These are phyloP conservation scores for Luffa aegyptiaca DNA, from an alignment of 306 rosid species.

Conservation along the genomic window DNA sequence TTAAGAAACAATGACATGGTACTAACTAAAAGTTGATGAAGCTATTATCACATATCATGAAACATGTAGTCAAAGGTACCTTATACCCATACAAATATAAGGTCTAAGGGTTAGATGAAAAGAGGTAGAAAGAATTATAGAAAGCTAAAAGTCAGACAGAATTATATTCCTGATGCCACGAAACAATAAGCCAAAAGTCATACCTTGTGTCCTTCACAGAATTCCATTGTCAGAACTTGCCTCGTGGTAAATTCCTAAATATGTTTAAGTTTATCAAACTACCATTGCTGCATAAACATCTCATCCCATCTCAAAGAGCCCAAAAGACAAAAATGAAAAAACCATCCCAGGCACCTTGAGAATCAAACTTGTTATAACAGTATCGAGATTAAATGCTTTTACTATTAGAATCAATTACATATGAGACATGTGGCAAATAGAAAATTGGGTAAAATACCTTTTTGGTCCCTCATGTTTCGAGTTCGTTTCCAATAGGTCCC, in stretches of 20 bases:
- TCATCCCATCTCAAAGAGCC: background rate
- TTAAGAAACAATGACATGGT: background rate
- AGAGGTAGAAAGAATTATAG: background rate
- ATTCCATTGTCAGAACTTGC: slow-evolving; percentile 76
- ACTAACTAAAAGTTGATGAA: background rate
- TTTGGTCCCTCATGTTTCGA: too few species aligned
- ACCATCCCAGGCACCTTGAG: background rate
- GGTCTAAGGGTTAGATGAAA: background rate
- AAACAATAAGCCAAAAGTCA: background rate
- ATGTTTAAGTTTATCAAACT: slow-evolving; percentile 16
- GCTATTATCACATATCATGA: background rate
- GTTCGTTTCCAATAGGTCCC: too few species aligned
- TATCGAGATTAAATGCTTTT: background rate
- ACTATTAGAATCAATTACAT: background rate
- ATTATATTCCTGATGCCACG: background rate
- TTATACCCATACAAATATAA: background rate
- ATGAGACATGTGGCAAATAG: background rate
- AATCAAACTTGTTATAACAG: background rate
- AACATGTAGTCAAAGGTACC: background rate
- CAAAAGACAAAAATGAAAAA: background rate
- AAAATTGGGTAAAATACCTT: too few species aligned
- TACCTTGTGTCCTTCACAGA: slow-evolving; percentile 66
- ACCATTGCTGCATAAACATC: slow-evolving; percentile 4
- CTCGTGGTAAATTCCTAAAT: slow-evolving; percentile 65
- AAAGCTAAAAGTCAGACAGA: background rate